Evolutionary conservation across 805 yeast genomes (phyloP), one percentile per base, ranked within the genome.

Genomic region (Saccharomycopsis fermentans): DNA sequence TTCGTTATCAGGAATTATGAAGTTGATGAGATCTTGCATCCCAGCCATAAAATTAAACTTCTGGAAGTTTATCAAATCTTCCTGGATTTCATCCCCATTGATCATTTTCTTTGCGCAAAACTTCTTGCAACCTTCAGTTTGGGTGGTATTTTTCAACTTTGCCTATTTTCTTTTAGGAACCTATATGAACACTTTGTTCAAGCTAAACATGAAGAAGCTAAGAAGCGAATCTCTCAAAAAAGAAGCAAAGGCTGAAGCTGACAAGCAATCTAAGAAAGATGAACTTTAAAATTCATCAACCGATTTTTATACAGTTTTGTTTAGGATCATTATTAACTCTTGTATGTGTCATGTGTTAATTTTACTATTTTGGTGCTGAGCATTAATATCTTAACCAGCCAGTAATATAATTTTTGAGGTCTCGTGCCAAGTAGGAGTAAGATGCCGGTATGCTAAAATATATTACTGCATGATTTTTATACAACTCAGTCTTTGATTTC

Each of bases 121-220:
- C 55, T 81, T 74, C 61, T 63, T 84, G 12, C 72, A 75, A 8
- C 84, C 84, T 1, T 81, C 82, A 64, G 70, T 78, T 34, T 84
- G 90, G 90, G 83, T 81, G 11, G 81, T 81, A 2, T 83, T 82
- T 66, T 82, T 82, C 70, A 79, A 77, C 63, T 62, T 80, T 35
- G 79, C 83, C 24, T 82, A 78, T 65, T 83, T 83, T 63, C 66
- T 83, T 4, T 70, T 83, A 58, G 87, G 87, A 1, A 83, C 88
- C 1, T 74, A 76, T 58, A 86, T 83, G 64, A 84, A 84, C 65
- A 77, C 81, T 4, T 72, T 75, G 66, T 71, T 83, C 62, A 82
- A 82, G 68, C 58, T 70, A 62, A 68, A 65, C 50, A 62, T 66
- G 54, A 71, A 68, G 58, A 57, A 57, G 3, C 35, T 60, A 6